Evolutionary conservation across 2,329 filamentous ascomycete genomes (phyloP).

Genomic region (Bisporella sp.): DNA sequence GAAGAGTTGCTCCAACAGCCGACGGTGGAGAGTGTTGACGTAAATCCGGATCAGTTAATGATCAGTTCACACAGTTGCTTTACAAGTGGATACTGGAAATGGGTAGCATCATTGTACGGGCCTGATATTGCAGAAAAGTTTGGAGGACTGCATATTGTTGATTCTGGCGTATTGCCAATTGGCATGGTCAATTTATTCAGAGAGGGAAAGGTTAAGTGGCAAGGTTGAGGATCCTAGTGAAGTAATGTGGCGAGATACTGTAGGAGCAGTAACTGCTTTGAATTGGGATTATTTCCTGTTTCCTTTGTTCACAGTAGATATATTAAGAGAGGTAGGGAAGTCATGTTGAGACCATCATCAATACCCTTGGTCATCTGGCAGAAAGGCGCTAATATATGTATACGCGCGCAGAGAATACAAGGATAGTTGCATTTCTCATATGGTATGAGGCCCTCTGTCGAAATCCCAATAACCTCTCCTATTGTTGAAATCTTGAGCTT

Average conservation of each 20-base stretch:
- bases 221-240: conserved; percentile 21
- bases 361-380: too few relatives aligned
- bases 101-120: conserved; percentile 32
- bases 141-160: conserved; percentile 33
- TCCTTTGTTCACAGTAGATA: too few relatives aligned
- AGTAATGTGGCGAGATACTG: background rate
- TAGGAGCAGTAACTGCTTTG: background rate
- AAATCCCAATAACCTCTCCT: too few relatives aligned
- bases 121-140: conserved; percentile 33
- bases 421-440: too few relatives aligned
- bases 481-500: background rate
- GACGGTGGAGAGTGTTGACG: conserved; percentile 20
- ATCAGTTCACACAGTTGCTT: conserved; percentile 1
- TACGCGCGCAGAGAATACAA: too few relatives aligned
- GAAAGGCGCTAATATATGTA: too few relatives aligned
- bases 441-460: too few relatives aligned
- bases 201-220: conserved; percentile 32
- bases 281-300: too few relatives aligned
- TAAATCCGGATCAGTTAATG: conserved; percentile 6
- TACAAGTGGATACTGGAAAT: conserved; percentile 29
- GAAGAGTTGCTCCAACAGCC: conserved; percentile 24
- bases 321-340: too few relatives aligned
- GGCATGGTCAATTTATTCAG: conserved; percentile 33
- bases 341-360: too few relatives aligned
- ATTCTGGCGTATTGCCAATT: conserved; percentile 33